Conservation (phyloP, 1,284 basidiomycete species). For the Pholiota adiposa region DNA sequence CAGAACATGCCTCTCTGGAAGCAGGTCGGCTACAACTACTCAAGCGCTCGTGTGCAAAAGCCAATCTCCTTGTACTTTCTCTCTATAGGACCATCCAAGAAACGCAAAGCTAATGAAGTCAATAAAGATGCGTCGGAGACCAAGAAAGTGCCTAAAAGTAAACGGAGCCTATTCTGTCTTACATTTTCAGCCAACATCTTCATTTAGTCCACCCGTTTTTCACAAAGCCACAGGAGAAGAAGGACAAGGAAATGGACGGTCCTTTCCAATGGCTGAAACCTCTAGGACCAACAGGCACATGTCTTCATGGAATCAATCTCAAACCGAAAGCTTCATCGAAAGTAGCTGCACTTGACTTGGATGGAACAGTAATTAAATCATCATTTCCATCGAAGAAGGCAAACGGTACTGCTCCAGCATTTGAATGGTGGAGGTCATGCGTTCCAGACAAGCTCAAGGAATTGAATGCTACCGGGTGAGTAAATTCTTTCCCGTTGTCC, state of each 20-base stretch:
- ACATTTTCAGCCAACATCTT: background rate
- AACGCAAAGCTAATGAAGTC: background rate
- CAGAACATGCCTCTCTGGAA: background rate
- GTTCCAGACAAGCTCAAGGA: conserved; percentile 70
- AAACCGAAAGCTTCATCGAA: conserved; percentile 51
- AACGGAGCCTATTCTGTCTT: background rate
- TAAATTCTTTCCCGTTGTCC: background rate
- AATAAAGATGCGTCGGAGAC: background rate
- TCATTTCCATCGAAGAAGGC: conserved; percentile 47
- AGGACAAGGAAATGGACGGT: conserved; percentile 24
- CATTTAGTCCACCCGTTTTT: conserved; percentile 43
- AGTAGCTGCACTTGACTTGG: conserved; percentile 85
- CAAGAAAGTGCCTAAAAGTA: conserved; percentile 21
- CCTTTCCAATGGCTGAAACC: conserved; percentile 64
- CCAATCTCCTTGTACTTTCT: background rate
- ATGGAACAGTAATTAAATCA: conserved; percentile 84
- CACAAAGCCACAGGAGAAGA: conserved; percentile 22
- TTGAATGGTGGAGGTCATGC: conserved; percentile 79
- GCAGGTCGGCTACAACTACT: conserved; percentile 1
- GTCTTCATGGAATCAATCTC: conserved; percentile 66
- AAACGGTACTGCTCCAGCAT: conserved; percentile 49
- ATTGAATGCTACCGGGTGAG: conserved; percentile 63
- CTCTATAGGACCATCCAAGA: conserved; percentile 9
- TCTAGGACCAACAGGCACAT: conserved; percentile 58
- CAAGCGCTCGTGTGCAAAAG: background rate